Evolutionary conservation across 148 eudicot species (phyloP), one percentile per base, ranked within the genome.

Genomic region (Vaccinium darrowii): DNA sequence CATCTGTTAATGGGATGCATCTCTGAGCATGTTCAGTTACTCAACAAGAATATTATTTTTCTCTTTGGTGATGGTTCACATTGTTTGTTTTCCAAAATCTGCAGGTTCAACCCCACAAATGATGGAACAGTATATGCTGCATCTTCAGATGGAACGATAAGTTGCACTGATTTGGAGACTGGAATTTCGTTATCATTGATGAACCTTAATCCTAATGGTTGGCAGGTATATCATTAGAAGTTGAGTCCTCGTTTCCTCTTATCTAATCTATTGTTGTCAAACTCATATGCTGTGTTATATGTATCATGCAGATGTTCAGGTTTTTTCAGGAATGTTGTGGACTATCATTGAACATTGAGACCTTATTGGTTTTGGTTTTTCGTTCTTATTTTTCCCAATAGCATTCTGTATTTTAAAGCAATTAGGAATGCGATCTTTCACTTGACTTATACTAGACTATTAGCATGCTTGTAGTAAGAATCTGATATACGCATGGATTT

Each of bases 111-210:
- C 54, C 92, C 98, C 27, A 82, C 84, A 49, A 94, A 97, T 85
- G 95, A 95, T 85, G 98, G 95, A 86, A 89, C 92, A 19, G 88
- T 97, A 51, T 97, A 91, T 89, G 88, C 93, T 85, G 96, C 96
- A 76, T 97, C 99, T 7, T 97, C 99, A 79, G 99, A 97, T 91
- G 99, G 99, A 88, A 95, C 98, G 13, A 85, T 90, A 75, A 95
- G 98, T 88, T 93, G 90, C 85, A 95, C 98, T 65, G 99, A 97
- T 87, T 87, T 97, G 80, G 99, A 95, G 93, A 94, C 98, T 81
- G 99, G 99, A 84, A 86, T 97, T 50, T 92, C 99, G 43, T 86
- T 73, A 58, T 81, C 94, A 39, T 71, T 95, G 94, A 91, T 93
- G 93, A 88, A 97, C 89, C 96, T 97, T 67, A 97, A 97, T 88